Base-by-base conservation (phyloP, 306 rosid genomes). In the Pueraria montana region DNA sequence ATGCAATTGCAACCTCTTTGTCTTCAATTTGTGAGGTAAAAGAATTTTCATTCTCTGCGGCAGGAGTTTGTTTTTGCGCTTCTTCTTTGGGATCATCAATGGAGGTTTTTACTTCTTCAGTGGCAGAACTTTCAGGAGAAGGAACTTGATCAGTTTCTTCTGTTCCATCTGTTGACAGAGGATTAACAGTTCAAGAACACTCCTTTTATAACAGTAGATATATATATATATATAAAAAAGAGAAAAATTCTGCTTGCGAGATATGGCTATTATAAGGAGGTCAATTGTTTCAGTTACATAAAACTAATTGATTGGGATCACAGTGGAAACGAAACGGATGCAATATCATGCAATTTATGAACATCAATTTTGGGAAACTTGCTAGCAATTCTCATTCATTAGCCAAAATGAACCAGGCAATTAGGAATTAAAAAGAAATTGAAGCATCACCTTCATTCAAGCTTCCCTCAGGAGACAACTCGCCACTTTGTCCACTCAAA, bases 361-460 rank as follows among this genome's bases (percentile, higher is more conserved):
- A 26, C 42, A 14, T 32, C 55, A 63, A 62, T 36, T 32, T 11
- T 40, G 45, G 12, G 73, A 80, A 76, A 62, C 80, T 46, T 18
- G 46, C 58, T 55, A 64, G 46, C n/a, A 1, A 43, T 65, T 61
- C 76, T 24, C 32, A 66, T 79, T 76, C 27, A 40, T 56, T 61
- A 52, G 71, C 58, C 79, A 63, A 78, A 82, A 11, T 65, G 55
- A 72, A 78, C 50, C 64, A 82, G 42, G 74, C 24, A 68, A 76
- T 66, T 67, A 72, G 72, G 52, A 50, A 71, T 75, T 80, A 27
- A 24, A 67, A 83, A 81, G 1, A 34, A 69, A 63, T 26, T n/a
- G 20, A 80, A 59, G 66, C 62, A 90, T 76, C 73, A 84, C 92
- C 93, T 90, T 72, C 77, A 70, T 76, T 86, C 78, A 71, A 82